Conservation (phyloP, 139 green algal species). For the Desmodesmus armatus region DNA sequence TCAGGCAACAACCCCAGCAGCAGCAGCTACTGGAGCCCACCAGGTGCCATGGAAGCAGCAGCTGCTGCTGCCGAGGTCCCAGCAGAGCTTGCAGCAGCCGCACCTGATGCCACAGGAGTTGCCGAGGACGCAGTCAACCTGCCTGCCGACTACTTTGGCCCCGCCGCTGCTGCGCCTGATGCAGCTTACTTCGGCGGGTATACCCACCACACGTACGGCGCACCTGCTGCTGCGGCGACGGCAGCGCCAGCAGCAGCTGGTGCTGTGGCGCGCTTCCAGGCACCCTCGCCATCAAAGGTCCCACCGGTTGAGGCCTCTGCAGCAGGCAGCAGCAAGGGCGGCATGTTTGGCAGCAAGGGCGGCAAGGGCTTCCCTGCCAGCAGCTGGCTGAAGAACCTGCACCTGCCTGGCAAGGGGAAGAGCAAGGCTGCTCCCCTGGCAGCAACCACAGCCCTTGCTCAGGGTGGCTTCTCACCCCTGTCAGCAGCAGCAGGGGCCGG, state of each 20-base stretch:
- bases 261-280: background rate
- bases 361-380: background rate
- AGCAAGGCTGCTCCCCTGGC: too few relatives aligned
- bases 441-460: too few relatives aligned
- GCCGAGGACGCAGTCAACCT: background rate
- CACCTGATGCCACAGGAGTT: background rate
- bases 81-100: background rate
- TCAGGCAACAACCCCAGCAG: conserved; percentile 36
- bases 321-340: background rate
- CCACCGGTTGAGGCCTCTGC: background rate
- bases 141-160: background rate
- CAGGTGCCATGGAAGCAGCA: background rate
- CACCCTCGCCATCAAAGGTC: background rate
- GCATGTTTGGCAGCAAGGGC: background rate
- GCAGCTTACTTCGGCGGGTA: background rate
- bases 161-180: too few relatives aligned
- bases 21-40: background rate
- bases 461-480: background rate
- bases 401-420: too few relatives aligned
- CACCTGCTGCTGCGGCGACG: background rate
- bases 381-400: too few relatives aligned
- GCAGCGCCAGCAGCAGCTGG: background rate
- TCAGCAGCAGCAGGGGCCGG: background rate
- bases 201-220: background rate
- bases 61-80: background rate